Conservation (phyloP, 108 stramenopile genomes). For the Mediolabrus comicus region DNA sequence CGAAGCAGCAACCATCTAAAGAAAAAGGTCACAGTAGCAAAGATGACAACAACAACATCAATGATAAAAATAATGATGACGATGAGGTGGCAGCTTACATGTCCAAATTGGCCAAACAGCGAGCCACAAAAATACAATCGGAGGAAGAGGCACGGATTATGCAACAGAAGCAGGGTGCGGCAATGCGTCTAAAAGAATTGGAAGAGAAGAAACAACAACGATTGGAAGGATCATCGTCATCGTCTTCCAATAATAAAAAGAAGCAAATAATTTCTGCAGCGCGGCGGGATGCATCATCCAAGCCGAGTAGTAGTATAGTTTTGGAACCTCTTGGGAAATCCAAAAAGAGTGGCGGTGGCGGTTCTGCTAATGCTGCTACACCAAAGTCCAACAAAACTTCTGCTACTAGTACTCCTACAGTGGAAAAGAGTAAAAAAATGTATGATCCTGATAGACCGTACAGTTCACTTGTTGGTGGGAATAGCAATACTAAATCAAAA, state of each 20-base stretch:
- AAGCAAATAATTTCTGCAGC: slow-evolving; percentile 4
- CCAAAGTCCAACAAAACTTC: slow-evolving; percentile 6
- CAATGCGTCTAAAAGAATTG: slow-evolving; percentile 56
- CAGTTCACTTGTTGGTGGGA: slow-evolving; percentile 50
- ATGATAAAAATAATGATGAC: slow-evolving; percentile 12
- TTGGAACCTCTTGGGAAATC: slow-evolving; percentile 40
- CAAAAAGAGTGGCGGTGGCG: slow-evolving; percentile 5
- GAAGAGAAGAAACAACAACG: slow-evolving; percentile 55
- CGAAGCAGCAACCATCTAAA: neutral
- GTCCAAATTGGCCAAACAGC: slow-evolving; percentile 63
- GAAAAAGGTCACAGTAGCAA: slow-evolving; percentile 2
- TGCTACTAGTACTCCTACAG: neutral
- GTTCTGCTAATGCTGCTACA: neutral
- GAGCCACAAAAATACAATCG: slow-evolving; percentile 50
- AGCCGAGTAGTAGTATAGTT: slow-evolving; percentile 24
- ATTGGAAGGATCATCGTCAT: neutral
- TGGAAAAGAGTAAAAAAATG: slow-evolving; percentile 31
- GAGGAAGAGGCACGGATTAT: slow-evolving; percentile 59
- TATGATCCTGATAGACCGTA: slow-evolving; percentile 62
- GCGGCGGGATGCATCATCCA: slow-evolving; percentile 2
- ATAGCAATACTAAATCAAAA: slow-evolving; percentile 5
- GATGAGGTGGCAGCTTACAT: slow-evolving; percentile 42
- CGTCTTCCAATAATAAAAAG: neutral
- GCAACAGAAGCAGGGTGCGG: slow-evolving; percentile 52
- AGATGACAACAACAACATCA: slow-evolving; percentile 11